These are phyloP conservation scores for Polysphondylium violaceum DNA, from an alignment of 78 protist species.

Conservation along the genomic window DNA sequence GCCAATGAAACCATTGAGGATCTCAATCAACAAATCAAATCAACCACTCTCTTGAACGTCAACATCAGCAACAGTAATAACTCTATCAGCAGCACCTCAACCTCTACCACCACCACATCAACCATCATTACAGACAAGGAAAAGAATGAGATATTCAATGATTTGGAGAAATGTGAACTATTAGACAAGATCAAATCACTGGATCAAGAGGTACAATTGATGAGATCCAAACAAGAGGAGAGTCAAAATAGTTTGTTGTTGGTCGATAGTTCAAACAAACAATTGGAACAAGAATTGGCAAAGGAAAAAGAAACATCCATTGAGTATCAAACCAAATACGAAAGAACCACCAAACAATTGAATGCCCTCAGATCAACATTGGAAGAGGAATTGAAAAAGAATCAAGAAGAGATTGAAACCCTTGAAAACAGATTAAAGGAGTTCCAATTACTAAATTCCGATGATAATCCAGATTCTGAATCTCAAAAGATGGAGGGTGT, in stretches of 20 bases:
- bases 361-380: neutral
- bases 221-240: neutral
- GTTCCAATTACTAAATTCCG: neutral
- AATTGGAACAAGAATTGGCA: slow-evolving; percentile 1
- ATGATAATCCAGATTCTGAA: neutral
- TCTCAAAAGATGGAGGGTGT: neutral
- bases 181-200: neutral
- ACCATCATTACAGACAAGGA: neutral
- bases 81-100: neutral
- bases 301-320: slow-evolving; percentile 16
- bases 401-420: neutral
- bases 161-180: neutral
- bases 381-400: slow-evolving; percentile 44
- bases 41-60: neutral
- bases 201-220: slow-evolving; percentile 2
- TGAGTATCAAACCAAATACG: slow-evolving; percentile 27
- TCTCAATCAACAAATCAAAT: neutral
- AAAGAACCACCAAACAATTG: slow-evolving; percentile 37
- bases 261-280: neutral
- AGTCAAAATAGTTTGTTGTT: neutral
- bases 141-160: neutral
- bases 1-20: slow-evolving; percentile 59
- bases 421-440: neutral
- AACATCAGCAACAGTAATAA: slow-evolving; percentile 6
- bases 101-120: neutral